Percentiles rank a stretch among this genome's conserved stretches.
phyloP scores from a whole-genome alignment of 352 stramenopile genomes.

The Phytophthora chlamydospora region DNA sequence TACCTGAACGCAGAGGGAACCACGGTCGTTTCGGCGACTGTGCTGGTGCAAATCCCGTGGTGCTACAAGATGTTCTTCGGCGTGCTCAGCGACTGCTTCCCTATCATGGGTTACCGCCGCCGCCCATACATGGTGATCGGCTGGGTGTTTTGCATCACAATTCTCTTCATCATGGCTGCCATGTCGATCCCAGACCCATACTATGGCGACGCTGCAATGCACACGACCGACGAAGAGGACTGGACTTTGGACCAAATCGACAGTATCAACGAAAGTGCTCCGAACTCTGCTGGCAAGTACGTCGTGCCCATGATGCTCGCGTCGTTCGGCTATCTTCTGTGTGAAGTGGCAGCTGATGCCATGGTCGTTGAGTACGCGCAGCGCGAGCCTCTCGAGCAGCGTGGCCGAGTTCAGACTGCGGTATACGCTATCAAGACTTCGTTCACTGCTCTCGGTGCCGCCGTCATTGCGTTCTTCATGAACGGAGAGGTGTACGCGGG shows the following conservation, averaged over 20 bases:
- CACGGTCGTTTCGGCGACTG: constrained; percentile 44
- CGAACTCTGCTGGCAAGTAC: constrained; percentile 41
- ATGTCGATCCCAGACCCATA: constrained; percentile 39
- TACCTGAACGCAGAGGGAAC: constrained; percentile 58
- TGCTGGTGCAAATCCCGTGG: constrained; percentile 55
- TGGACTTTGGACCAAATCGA: constrained; percentile 38
- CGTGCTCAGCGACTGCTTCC: constrained; percentile 51
- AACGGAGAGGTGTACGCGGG: constrained; percentile 52
- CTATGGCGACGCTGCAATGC: constrained; percentile 45
- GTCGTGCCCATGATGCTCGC: constrained; percentile 63
- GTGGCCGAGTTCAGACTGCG: constrained; percentile 47
- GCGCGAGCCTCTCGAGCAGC: constrained; percentile 47
- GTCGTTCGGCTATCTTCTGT: constrained; percentile 53
- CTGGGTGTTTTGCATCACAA: constrained; percentile 41
- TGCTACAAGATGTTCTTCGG: constrained; percentile 61
- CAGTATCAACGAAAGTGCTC: constrained; percentile 39
- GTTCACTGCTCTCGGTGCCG: constrained; percentile 44
- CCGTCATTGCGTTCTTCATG: constrained; percentile 47
- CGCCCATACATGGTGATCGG: constrained; percentile 55
- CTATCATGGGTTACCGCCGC: constrained; percentile 47
- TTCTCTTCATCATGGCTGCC: constrained; percentile 42
- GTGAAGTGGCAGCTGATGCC: constrained; percentile 59
- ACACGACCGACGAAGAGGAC: constrained; percentile 32
- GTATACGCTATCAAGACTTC: constrained; percentile 50
- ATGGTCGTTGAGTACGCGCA: constrained; percentile 63